Base-by-base conservation (phyloP, 805 yeast genomes). In the Maudiozyma saulgeensis region DNA sequence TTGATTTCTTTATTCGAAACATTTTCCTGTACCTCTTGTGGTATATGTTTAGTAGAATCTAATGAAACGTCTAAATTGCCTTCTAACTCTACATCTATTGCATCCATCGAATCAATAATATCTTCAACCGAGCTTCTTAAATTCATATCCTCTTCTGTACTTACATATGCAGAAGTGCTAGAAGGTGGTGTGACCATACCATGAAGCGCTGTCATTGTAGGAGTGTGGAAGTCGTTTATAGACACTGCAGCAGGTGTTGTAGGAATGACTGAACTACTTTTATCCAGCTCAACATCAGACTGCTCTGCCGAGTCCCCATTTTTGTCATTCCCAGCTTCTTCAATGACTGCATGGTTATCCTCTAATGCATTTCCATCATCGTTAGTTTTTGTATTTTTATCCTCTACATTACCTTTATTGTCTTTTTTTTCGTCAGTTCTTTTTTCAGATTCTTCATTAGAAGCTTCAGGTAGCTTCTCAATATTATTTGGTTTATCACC, bases 141-240 rank as follows among this genome's bases (percentile, higher is more conserved):
- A 21, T 41, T n/a, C 5, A 37, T 25, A 9, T 47, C 46, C 9
- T 50, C 53, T 35, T 34, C 43, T 6, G 47, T 46, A 23, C 46
- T 31, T 39, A 38, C 32, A 41, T 49, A 49, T 9, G 45, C 40
- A 9, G 48, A 45, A 6, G 31, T 41, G 32, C 32, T 45, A 4
- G 51, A 42, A 7, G 15, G 15, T 23, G 42, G 42, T 6, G 42
- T 39, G 11, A n/a, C 18, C 1, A 35, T n/a, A 4, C 15, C 18
- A 19, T 19, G 8, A n/a, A 23, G 23, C 13, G 19, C 11, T 5
- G 40, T 13, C 4, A 21, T n/a, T n/a, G 11, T 23, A 44, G 37
- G 28, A 2, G 37, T 28, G 7, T 23, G 19, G 28, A 16, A 23
- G 26, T 42, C 23, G 15, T 28, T 42, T 4, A 35, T 35, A 13